Percentiles rank a stretch among this genome's conserved stretches.
Conservation (phyloP, 225 moss, liverwort and hornwort species). For the Pseudisothecium myosuroides region DNA sequence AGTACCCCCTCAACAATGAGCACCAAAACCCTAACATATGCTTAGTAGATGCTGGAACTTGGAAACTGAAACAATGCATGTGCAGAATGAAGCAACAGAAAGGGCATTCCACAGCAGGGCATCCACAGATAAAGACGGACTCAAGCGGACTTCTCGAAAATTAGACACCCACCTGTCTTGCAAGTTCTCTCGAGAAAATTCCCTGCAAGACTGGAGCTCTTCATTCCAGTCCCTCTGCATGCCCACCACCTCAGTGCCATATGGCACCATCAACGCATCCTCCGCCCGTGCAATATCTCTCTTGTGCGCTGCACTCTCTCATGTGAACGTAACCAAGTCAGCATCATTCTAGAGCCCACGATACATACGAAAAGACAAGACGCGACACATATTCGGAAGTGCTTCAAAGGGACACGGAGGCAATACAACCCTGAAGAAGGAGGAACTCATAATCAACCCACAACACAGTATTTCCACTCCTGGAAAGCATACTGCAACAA, state of each 20-base stretch:
- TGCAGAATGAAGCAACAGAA: neutral
- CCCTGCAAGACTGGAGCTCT: slow-evolving; percentile 91
- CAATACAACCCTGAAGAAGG: neutral
- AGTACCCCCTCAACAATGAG: neutral
- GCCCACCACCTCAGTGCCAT: slow-evolving; percentile 90
- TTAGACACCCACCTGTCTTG: slow-evolving; percentile 58
- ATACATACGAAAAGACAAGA: neutral
- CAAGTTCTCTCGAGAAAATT: slow-evolving; percentile 73
- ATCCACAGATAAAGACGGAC: neutral
- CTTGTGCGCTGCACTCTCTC: slow-evolving; percentile 52
- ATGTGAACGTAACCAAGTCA: neutral
- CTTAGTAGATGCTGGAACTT: neutral
- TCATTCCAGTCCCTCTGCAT: slow-evolving; percentile 99
- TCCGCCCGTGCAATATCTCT: slow-evolving; percentile 90
- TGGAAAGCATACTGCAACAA: neutral
- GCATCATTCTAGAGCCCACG: neutral
- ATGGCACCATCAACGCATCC: slow-evolving; percentile 87
- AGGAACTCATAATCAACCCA: neutral
- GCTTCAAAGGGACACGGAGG: neutral
- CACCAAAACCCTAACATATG: neutral
- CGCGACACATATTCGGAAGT: neutral
- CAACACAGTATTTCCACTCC: neutral
- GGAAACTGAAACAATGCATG: neutral
- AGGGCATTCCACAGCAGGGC: neutral
- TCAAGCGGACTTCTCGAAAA: neutral